Percentiles rank a stretch among this genome's conserved stretches.
Evolutionary conservation across 2,329 filamentous ascomycete species (phyloP).

Genomic region (Pseudogymnoascus sp.): DNA sequence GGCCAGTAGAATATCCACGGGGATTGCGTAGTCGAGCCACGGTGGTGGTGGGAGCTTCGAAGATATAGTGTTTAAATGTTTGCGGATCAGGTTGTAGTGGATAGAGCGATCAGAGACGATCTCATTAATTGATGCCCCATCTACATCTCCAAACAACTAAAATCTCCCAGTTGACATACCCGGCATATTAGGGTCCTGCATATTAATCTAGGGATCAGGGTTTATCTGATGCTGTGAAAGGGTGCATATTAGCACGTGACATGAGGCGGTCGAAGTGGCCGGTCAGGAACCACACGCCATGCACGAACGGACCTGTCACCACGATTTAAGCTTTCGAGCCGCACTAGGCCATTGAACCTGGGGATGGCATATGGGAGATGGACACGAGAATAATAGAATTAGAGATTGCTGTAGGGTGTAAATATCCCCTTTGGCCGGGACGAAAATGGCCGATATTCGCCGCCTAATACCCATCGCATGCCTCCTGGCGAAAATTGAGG

Average conservation of each 20-base stretch:
- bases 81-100: no score
- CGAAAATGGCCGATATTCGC: neutral
- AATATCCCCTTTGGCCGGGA: neutral
- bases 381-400: neutral
- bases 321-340: conserved; percentile 11
- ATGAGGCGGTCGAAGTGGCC: neutral
- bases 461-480: neutral
- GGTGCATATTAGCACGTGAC: neutral
- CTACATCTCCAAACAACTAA: neutral
- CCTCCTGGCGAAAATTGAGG: neutral
- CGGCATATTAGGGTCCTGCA: neutral
- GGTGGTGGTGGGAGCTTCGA: neutral
- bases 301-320: neutral
- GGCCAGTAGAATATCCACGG: neutral
- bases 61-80: neutral
- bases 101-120: neutral
- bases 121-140: neutral
- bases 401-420: neutral
- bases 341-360: conserved; percentile 8
- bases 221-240: neutral
- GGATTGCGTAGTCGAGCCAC: neutral
- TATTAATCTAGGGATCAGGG: neutral
- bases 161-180: neutral
- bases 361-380: neutral
- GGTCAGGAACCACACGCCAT: conserved; percentile 5